A percentile compares a stretch with the other conserved stretches of the same genome.
Conservation (phyloP, 202 grass and related monocot species). For the Miscanthus sacchariflorus region DNA sequence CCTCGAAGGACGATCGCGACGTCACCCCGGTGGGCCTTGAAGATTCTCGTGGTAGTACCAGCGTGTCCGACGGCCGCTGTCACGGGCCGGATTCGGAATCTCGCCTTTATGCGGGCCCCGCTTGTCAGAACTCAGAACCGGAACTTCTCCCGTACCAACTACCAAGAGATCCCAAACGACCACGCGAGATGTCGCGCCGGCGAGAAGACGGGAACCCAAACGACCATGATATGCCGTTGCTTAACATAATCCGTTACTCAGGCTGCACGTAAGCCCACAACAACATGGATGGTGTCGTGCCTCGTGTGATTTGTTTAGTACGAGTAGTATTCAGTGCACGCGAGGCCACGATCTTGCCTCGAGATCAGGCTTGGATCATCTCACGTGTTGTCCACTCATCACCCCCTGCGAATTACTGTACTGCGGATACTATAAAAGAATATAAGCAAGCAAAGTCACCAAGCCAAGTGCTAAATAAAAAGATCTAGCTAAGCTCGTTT, state of each 20-base stretch:
- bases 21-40: background rate
- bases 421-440: too few species aligned
- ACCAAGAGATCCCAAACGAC: background rate
- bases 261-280: background rate
- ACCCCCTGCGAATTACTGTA: too few species aligned
- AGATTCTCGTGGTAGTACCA: slow-evolving; percentile 14
- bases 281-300: background rate
- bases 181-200: background rate
- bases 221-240: background rate
- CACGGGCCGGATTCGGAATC: slow-evolving; percentile 38
- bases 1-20: background rate
- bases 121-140: background rate
- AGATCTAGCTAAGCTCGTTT: too few species aligned
- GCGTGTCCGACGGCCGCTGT: background rate
- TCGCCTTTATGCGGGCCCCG: background rate
- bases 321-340: background rate
- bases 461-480: too few species aligned
- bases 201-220: background rate
- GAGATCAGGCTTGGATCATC: background rate
- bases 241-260: too few species aligned
- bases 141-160: too few species aligned
- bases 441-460: too few species aligned
- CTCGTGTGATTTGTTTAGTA: background rate
- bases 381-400: background rate
- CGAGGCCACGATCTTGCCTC: background rate